These are phyloP conservation scores for Histomonas meleagridis DNA, from an alignment of 208 protist species.

Conservation along the genomic window DNA sequence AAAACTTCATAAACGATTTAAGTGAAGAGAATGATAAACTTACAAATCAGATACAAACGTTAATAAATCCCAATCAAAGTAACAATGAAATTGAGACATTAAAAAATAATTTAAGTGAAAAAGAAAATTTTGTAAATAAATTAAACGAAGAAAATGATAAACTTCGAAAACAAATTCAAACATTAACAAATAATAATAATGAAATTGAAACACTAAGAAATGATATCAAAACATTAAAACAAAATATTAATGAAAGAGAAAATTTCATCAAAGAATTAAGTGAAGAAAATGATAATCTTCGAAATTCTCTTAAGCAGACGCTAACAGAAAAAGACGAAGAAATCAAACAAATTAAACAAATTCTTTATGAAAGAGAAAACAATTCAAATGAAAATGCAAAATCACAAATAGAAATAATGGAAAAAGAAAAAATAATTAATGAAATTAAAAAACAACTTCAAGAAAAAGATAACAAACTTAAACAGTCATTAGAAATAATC, in stretches of 20 bases:
- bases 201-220: too few relatives aligned
- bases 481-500: conserved; percentile 30
- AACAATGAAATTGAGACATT: neutral
- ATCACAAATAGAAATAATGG: too few relatives aligned
- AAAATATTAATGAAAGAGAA: neutral
- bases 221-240: too few relatives aligned
- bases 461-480: conserved; percentile 36
- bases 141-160: too few relatives aligned
- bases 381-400: too few relatives aligned
- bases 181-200: too few relatives aligned
- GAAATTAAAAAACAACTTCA: conserved; percentile 32
- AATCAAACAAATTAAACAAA: neutral
- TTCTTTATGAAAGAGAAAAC: neutral
- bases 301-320: neutral
- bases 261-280: neutral
- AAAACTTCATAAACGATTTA: neutral
- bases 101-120: neutral
- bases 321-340: neutral
- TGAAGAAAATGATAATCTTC: neutral
- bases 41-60: neutral
- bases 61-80: neutral
- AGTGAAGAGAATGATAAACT: neutral
- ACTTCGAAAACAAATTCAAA: too few relatives aligned
- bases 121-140: conserved; percentile 13
- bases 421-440: neutral